A percentile compares a stretch with the other conserved stretches of the same genome.
These are phyloP conservation scores for Acanthamoeba polyphaga DNA, from an alignment of 208 protist species.

Conservation along the genomic window DNA sequence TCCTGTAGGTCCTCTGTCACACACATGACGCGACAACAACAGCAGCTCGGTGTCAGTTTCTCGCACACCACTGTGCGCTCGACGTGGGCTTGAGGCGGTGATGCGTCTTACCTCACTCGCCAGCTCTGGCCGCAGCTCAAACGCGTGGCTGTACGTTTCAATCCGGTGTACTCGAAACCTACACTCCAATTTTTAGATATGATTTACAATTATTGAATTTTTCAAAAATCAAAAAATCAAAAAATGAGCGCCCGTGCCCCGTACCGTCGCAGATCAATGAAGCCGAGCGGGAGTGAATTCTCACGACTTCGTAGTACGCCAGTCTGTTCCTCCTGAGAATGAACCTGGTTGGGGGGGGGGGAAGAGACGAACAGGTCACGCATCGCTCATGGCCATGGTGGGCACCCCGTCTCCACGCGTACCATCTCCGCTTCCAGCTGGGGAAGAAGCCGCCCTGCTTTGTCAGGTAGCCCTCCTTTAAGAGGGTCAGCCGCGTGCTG, in stretches of 20 bases:
- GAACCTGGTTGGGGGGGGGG: background rate
- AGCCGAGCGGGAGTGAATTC: background rate
- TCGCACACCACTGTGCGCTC: too few species aligned
- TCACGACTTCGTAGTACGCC: background rate
- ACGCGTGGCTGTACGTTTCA: background rate
- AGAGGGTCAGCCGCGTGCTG: background rate
- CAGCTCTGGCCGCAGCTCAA: background rate
- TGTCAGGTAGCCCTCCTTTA: constrained; percentile 22
- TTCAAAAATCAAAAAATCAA: background rate
- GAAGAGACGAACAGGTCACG: background rate
- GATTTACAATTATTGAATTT: background rate
- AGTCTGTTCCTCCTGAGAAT: background rate
- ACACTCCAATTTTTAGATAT: background rate
- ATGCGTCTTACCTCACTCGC: background rate
- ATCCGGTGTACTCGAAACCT: background rate
- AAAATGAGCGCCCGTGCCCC: background rate
- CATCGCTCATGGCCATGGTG: background rate
- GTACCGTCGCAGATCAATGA: background rate
- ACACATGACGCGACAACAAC: too few species aligned
- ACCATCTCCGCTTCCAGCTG: background rate
- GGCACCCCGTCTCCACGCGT: background rate
- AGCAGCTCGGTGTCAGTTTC: background rate
- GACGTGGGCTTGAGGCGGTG: too few species aligned
- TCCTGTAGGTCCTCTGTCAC: background rate
- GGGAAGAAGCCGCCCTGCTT: constrained; percentile 35